Evolutionary conservation across 441 rosid genomes (phyloP), one percentile per base, ranked within the genome.

Genomic region (Populus hybrid): DNA sequence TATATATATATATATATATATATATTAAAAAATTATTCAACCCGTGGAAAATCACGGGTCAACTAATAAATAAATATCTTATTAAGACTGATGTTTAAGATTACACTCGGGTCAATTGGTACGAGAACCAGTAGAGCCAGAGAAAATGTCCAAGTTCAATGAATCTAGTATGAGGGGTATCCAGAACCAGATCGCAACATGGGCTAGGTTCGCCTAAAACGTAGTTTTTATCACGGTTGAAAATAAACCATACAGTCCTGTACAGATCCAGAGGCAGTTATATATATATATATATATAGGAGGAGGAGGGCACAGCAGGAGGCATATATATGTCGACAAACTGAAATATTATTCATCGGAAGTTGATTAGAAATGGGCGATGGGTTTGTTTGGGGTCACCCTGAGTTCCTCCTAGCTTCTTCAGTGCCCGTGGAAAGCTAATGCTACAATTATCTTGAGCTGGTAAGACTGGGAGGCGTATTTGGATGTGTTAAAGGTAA

Each of bases 391-490:
- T 81, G 83, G 73, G 18, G 38, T 77, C 83, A 73, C 78, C 83
- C 18, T 11, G 83, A 77, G 78, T 81, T 81, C 78, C 77, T 77
- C 80, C 75, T 6, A 12, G 67, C 80, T 73, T 70, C 80, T 81
- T 81, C 80, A 77, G 75, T 5, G 8, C 11, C 21, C 10, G 16
- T 21, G 66, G 78, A 30, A 67, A 67, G 78, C 64, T 67, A 16
- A 74, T 24, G 73, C 32, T 71, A 4, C 24, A 10, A 14, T 5
- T 20, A 1, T 57, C 9, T 42, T 24, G 59, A 28, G 30, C 24
- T 70, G n/a, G 54, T 46, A 69, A 35, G 5, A 69, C 0, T 0
- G 36, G 36, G n/a, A n/a, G n/a, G n/a, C n/a, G n/a, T n/a, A 12
- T 12, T 28, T 36, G 57, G 30, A 36, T 3, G 46, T 34, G 24